Percentiles rank a stretch among this genome's conserved stretches.
Evolutionary conservation across 1,284 basidiomycete species (phyloP).

Genomic region (Moesziomyces sp.): DNA sequence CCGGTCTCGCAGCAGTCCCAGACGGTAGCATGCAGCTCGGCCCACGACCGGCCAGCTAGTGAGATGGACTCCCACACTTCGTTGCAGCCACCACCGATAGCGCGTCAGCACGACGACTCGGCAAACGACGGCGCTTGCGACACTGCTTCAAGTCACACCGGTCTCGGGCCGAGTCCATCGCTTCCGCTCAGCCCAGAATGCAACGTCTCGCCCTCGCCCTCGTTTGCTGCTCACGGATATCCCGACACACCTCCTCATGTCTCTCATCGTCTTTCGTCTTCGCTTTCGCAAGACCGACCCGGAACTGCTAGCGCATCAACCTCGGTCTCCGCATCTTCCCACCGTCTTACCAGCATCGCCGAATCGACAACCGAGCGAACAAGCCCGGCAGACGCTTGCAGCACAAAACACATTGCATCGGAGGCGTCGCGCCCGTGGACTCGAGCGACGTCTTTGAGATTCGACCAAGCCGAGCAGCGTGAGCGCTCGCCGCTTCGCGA

Average conservation of each 20-base stretch:
- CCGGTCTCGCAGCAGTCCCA: slow-evolving; percentile 19
- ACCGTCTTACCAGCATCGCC: background rate
- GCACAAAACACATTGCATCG: background rate
- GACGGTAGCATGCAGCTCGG: slow-evolving; percentile 3
- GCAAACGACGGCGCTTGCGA: background rate
- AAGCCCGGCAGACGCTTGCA: background rate
- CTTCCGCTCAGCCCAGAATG: slow-evolving; percentile 26
- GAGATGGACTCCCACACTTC: slow-evolving; percentile 2
- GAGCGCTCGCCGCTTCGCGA: slow-evolving; percentile 1
- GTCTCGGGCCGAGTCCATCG: slow-evolving; percentile 9
- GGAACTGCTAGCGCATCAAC: background rate
- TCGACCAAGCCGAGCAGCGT: slow-evolving; percentile 2
- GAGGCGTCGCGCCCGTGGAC: slow-evolving; percentile 9
- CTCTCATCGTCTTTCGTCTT: slow-evolving; percentile 6
- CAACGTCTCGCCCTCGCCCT: slow-evolving; percentile 26
- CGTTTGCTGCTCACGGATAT: slow-evolving; percentile 26
- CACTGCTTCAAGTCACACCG: background rate
- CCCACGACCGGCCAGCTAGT: slow-evolving; percentile 1
- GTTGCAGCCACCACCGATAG: slow-evolving; percentile 12
- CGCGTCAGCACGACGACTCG: slow-evolving; percentile 4
- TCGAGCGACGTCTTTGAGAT: slow-evolving; percentile 8
- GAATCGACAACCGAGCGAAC: background rate
- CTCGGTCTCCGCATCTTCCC: background rate
- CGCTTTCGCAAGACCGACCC: background rate
- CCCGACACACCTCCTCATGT: slow-evolving; percentile 11